Percentiles rank a stretch among this genome's conserved stretches.
Evolutionary conservation across 2,329 filamentous ascomycete genomes (phyloP).

Genomic region (Diaporthe citrichinensis): DNA sequence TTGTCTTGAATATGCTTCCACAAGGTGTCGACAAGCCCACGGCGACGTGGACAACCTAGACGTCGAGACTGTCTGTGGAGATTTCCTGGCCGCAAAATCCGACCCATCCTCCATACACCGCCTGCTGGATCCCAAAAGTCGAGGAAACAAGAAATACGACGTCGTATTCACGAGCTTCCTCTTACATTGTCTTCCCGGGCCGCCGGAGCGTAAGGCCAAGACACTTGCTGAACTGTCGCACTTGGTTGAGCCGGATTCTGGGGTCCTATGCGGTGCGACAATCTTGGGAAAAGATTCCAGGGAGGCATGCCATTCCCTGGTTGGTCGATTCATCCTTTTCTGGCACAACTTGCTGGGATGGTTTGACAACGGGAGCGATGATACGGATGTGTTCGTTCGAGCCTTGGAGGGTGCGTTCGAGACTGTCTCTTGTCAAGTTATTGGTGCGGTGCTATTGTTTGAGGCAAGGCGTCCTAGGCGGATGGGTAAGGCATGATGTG

Average conservation of each 20-base stretch:
- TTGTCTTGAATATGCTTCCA: slow-evolving; percentile 12
- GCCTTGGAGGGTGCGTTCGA: slow-evolving; percentile 7
- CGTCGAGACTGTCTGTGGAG: slow-evolving; percentile 6
- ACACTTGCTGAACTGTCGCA: neutral
- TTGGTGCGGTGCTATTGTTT: slow-evolving; percentile 1
- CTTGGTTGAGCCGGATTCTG: neutral
- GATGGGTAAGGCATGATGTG: neutral
- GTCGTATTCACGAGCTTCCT: neutral
- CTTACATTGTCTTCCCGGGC: slow-evolving; percentile 7
- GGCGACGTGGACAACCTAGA: neutral
- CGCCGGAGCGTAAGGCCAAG: neutral
- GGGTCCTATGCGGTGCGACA: slow-evolving; percentile 17
- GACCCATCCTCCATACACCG: neutral
- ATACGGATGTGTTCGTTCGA: neutral
- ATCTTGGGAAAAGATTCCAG: neutral
- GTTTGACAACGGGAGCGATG: neutral
- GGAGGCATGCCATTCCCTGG: neutral
- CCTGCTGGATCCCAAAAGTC: neutral
- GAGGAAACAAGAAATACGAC: neutral
- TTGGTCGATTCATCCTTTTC: neutral
- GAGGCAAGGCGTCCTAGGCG: neutral
- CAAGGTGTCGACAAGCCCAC: slow-evolving; percentile 15
- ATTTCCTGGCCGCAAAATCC: neutral
- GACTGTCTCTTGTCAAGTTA: slow-evolving; percentile 19
- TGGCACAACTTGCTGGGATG: slow-evolving; percentile 19